phyloP scores from a whole-genome alignment of 805 yeast species.

The Candida tibetensis region DNA sequence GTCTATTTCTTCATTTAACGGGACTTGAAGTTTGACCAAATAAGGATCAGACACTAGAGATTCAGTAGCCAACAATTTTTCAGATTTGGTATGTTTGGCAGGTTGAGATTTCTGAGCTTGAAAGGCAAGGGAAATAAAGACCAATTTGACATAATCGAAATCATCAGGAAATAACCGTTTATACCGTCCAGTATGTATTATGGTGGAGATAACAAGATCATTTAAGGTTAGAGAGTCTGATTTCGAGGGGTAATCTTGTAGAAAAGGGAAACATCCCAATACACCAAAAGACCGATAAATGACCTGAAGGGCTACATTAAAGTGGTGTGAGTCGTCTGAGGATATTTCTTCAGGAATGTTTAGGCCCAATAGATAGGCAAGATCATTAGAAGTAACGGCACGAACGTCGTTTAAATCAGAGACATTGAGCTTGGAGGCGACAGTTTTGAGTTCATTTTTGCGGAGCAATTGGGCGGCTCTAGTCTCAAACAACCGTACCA shows the following conservation, averaged over 20 bases:
- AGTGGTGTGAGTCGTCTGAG: background rate
- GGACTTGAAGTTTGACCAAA: slow-evolving; percentile 19
- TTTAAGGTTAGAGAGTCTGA: slow-evolving; percentile 38
- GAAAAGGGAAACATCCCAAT: slow-evolving; percentile 50
- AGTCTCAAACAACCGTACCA: slow-evolving; percentile 18
- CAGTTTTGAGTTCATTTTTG: slow-evolving; percentile 19
- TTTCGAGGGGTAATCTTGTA: slow-evolving; percentile 31
- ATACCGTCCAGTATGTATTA: slow-evolving; percentile 45
- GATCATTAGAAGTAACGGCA: slow-evolving; percentile 17
- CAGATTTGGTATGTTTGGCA: slow-evolving; percentile 3
- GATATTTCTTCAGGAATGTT: slow-evolving; percentile 4
- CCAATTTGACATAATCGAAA: slow-evolving; percentile 40
- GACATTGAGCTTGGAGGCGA: slow-evolving; percentile 15
- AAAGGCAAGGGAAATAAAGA: slow-evolving; percentile 45
- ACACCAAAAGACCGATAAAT: slow-evolving; percentile 41
- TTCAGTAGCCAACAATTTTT: slow-evolving; percentile 12
- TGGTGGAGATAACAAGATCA: slow-evolving; percentile 22
- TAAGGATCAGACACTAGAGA: slow-evolving; percentile 10
- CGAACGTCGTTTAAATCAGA: slow-evolving; percentile 14
- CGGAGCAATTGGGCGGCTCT: slow-evolving; percentile 16
- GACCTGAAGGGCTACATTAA: slow-evolving; percentile 1
- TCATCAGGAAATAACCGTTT: slow-evolving; percentile 30
- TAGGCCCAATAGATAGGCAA: slow-evolving; percentile 18
- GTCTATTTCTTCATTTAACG: slow-evolving; percentile 9
- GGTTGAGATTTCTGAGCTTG: background rate